Evolutionary conservation across 2,329 filamentous ascomycete genomes (phyloP).

Genomic region (Scedosporium aurantiacum): DNA sequence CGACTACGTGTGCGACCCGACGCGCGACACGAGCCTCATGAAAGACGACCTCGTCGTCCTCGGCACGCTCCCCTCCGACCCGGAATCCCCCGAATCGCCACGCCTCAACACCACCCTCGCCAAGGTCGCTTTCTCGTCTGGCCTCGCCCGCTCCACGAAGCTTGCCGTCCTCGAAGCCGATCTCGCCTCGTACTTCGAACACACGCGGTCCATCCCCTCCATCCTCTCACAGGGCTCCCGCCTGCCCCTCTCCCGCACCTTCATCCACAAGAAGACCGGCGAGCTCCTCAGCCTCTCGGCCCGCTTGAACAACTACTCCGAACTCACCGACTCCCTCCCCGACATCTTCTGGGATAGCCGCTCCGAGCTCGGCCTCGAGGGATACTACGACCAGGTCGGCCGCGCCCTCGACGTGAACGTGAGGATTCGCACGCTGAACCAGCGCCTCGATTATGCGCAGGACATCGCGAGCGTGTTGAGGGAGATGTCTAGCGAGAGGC

Average conservation of each 20-base stretch:
- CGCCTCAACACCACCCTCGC: conserved; percentile 57
- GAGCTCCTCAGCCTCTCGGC: conserved; percentile 82
- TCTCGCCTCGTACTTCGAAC: conserved; percentile 74
- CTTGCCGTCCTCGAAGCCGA: conserved; percentile 81
- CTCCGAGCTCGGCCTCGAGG: conserved; percentile 80
- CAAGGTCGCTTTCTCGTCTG: conserved; percentile 94
- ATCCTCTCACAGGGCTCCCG: conserved; percentile 55
- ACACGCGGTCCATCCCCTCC: conserved; percentile 70
- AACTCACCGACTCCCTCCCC: conserved; percentile 86
- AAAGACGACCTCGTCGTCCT: conserved; percentile 82
- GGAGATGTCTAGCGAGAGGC: conserved; percentile 81
- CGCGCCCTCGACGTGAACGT: conserved; percentile 83
- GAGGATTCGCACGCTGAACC: conserved; percentile 81
- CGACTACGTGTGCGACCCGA: conserved; percentile 69
- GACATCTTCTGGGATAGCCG: conserved; percentile 95
- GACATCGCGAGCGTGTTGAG: conserved; percentile 85
- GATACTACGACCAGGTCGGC: conserved; percentile 91
- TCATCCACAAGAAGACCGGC: conserved; percentile 88
- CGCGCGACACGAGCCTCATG: conserved; percentile 63
- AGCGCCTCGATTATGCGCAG: conserved; percentile 96
- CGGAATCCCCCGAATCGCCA: conserved; percentile 23
- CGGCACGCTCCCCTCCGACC: conserved; percentile 51
- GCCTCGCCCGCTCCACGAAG: conserved; percentile 84
- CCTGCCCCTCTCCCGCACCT: conserved; percentile 43
- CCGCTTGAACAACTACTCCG: conserved; percentile 91